Evolutionary conservation across 129 eudicot genomes (phyloP).

Genomic region (Smallanthus sonchifolius): DNA sequence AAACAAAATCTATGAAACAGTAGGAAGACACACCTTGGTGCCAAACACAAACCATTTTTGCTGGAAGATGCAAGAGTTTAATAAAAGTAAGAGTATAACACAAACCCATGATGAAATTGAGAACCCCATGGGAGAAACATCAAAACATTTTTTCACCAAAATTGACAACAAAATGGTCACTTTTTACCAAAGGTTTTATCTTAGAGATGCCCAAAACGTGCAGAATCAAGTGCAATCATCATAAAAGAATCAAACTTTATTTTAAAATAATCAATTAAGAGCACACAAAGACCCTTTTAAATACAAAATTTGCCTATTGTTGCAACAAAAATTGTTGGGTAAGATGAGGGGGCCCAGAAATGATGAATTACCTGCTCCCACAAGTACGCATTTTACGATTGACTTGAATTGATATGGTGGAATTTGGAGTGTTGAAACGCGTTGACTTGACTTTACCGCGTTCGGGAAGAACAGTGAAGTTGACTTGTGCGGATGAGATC

Average conservation of each 20-base stretch:
- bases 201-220: too few relatives aligned
- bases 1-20: background rate
- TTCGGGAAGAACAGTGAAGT: background rate
- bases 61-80: too few relatives aligned
- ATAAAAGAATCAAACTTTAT: too few relatives aligned
- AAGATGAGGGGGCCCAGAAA: slow-evolving; percentile 14
- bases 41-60: slow-evolving; percentile 4
- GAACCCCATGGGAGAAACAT: slow-evolving; percentile 3
- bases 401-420: background rate
- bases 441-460: slow-evolving; percentile 18
- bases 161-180: too few relatives aligned
- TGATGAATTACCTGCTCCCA: slow-evolving; percentile 14
- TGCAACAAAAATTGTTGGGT: background rate
- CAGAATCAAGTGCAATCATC: too few relatives aligned
- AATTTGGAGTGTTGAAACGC: background rate
- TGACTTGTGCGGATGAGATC: background rate
- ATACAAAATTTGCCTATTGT: background rate
- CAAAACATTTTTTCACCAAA: too few relatives aligned
- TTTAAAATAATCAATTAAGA: background rate
- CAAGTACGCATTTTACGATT: background rate
- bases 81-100: slow-evolving; percentile 8
- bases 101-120: slow-evolving; percentile 1
- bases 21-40: background rate
- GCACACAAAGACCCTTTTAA: background rate
- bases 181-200: too few relatives aligned